These are phyloP conservation scores for Prosopis cineraria DNA, from an alignment of 306 rosid genomes.

Conservation along the genomic window DNA sequence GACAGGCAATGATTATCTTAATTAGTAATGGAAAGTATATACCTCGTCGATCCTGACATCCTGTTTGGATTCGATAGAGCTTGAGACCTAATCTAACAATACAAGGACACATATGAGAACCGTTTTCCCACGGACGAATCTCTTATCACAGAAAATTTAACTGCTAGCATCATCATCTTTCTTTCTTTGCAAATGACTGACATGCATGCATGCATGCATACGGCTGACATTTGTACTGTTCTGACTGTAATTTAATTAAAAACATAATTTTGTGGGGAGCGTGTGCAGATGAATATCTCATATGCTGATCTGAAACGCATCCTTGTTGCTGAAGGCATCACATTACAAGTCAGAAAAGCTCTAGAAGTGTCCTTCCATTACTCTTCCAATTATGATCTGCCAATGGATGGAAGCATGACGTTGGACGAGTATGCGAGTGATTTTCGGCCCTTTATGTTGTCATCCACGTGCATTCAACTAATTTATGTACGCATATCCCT, in stretches of 20 bases:
- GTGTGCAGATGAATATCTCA: conserved; percentile 62
- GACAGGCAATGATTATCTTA: not conserved
- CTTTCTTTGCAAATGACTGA: conserved; percentile 5
- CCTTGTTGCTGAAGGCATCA: conserved; percentile 80
- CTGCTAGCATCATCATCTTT: not conserved
- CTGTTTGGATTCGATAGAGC: too few relatives aligned
- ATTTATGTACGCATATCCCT: conserved; percentile 58
- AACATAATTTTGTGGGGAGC: too few relatives aligned
- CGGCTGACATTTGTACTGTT: not conserved
- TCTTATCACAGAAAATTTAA: not conserved
- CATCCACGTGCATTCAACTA: conserved; percentile 45
- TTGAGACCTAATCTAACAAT: too few relatives aligned
- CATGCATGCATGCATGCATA: too few relatives aligned
- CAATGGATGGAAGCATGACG: conserved; percentile 39
- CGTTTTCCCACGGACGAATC: not conserved
- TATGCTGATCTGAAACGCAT: conserved; percentile 62
- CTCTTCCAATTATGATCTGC: conserved; percentile 44
- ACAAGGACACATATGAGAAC: not conserved
- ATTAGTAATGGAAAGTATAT: too few relatives aligned
- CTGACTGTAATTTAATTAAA: not conserved
- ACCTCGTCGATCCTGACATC: too few relatives aligned
- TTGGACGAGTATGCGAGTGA: conserved; percentile 38
- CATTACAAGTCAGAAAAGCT: conserved; percentile 69
- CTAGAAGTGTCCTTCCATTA: conserved; percentile 62
- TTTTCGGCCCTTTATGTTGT: conserved; percentile 54